Conservation (phyloP, 2,329 filamentous ascomycete genomes). For the Monosporascus ibericus region DNA sequence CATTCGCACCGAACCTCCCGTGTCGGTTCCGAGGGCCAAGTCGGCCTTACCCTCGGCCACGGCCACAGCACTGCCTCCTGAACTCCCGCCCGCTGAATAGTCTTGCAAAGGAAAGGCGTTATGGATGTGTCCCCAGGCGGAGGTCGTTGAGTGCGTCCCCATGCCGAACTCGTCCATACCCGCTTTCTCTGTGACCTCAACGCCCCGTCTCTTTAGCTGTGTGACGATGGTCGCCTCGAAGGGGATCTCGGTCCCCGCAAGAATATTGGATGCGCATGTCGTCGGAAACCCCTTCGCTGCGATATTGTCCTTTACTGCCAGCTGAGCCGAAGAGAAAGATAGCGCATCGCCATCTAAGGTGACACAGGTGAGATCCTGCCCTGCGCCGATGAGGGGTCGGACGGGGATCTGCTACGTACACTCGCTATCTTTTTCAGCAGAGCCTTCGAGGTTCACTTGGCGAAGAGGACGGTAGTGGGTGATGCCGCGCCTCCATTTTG, state of each 20-base stretch:
- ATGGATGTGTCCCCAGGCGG: constrained; percentile 59
- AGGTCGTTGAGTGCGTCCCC: constrained; percentile 74
- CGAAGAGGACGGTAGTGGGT: constrained; percentile 10
- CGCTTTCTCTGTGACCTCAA: constrained; percentile 67
- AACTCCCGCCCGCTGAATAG: constrained; percentile 76
- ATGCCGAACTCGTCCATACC: constrained; percentile 97
- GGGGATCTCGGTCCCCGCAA: constrained; percentile 65
- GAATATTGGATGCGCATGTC: constrained; percentile 75
- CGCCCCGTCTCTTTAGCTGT: constrained; percentile 58
- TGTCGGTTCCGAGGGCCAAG: constrained; percentile 82
- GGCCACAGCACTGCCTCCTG: constrained; percentile 85
- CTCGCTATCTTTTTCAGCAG: background rate
- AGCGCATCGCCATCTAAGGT: too few species aligned
- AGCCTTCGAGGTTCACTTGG: background rate
- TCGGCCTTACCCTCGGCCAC: constrained; percentile 57
- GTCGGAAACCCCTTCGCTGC: constrained; percentile 60
- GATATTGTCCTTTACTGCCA: constrained; percentile 76
- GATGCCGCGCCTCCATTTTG: constrained; percentile 12
- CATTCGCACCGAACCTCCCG: constrained; percentile 79
- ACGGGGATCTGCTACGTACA: background rate
- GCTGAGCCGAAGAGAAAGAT: constrained; percentile 11
- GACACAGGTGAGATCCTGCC: too few species aligned
- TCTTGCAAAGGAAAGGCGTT: constrained; percentile 35
- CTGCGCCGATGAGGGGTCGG: background rate
- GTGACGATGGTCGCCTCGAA: constrained; percentile 77